Conservation (phyloP, 345 rosid genomes). For the Populus ilicifolia region DNA sequence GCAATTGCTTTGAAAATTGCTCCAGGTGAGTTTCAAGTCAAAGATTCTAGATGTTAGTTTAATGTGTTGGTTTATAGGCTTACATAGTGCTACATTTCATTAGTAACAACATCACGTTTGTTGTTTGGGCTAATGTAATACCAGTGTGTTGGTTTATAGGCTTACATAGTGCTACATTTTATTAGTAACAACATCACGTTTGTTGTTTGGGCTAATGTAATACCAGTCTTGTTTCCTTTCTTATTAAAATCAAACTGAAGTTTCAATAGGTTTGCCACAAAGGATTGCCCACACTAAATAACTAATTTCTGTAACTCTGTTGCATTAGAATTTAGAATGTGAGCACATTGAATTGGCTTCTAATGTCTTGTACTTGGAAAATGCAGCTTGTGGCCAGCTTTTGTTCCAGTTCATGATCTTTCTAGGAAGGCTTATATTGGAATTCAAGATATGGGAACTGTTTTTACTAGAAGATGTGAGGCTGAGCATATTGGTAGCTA, state of each 20-base stretch:
- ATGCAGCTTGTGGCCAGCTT: conserved; percentile 89
- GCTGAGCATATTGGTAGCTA: conserved; percentile 88
- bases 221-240: not conserved
- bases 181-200: not conserved
- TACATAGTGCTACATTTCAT: not conserved
- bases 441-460: conserved; percentile 87
- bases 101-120: not conserved
- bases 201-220: not conserved
- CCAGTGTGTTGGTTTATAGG: not conserved
- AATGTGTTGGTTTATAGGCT: conserved; percentile 1
- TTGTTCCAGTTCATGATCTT: conserved; percentile 97
- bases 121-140: not conserved
- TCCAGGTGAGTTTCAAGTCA: conserved; percentile 57
- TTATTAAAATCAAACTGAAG: not conserved
- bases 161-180: not conserved
- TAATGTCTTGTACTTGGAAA: conserved; percentile 8
- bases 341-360: conserved; percentile 3
- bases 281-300: not conserved
- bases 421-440: conserved; percentile 86
- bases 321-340: not conserved
- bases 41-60: conserved; percentile 9
- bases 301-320: not conserved
- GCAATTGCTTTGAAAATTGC: conserved; percentile 89
- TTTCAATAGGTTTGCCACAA: not conserved
- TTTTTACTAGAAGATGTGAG: conserved; percentile 89